These are phyloP conservation scores for Phoenix roebelenii DNA, from an alignment of 176 grass and related monocot genomes.

Conservation along the genomic window DNA sequence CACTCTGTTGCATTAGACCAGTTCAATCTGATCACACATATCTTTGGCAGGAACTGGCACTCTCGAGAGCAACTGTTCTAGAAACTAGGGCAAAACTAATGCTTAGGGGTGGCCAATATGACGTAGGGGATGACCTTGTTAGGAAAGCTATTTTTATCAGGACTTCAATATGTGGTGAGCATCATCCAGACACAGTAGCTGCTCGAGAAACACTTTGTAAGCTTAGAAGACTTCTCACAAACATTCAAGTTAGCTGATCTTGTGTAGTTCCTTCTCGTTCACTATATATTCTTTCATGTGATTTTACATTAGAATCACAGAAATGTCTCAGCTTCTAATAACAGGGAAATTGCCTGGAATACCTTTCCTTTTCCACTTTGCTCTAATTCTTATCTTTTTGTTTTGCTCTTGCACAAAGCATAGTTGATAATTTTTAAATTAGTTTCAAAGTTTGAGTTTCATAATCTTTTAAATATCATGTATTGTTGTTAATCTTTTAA, in stretches of 20 bases:
- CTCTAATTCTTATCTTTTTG: too few relatives aligned
- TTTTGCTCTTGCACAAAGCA: too few relatives aligned
- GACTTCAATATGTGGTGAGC: constrained; percentile 81
- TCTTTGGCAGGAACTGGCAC: constrained; percentile 91
- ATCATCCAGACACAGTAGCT: constrained; percentile 82
- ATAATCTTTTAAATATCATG: too few relatives aligned
- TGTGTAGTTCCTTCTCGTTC: not conserved
- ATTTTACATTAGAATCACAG: constrained; percentile 14
- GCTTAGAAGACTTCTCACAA: constrained; percentile 96
- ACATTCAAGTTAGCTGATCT: constrained; percentile 82
- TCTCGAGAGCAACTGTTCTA: constrained; percentile 77
- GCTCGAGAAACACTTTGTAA: constrained; percentile 89
- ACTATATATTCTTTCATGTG: constrained; percentile 15
- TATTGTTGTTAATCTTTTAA: too few relatives aligned
- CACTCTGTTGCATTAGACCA: constrained; percentile 45
- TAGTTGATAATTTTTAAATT: too few relatives aligned
- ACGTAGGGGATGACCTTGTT: constrained; percentile 82
- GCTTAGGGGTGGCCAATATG: constrained; percentile 85
- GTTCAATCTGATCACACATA: constrained; percentile 46
- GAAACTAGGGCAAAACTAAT: constrained; percentile 89
- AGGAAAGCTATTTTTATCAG: constrained; percentile 92
- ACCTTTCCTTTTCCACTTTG: not conserved
- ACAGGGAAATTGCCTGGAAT: not conserved
- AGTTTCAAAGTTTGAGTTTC: too few relatives aligned
- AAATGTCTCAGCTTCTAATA: constrained; percentile 15